phyloP scores from a whole-genome alignment of 805 yeast species.

The Wickerhamiella vanderwaltii region DNA sequence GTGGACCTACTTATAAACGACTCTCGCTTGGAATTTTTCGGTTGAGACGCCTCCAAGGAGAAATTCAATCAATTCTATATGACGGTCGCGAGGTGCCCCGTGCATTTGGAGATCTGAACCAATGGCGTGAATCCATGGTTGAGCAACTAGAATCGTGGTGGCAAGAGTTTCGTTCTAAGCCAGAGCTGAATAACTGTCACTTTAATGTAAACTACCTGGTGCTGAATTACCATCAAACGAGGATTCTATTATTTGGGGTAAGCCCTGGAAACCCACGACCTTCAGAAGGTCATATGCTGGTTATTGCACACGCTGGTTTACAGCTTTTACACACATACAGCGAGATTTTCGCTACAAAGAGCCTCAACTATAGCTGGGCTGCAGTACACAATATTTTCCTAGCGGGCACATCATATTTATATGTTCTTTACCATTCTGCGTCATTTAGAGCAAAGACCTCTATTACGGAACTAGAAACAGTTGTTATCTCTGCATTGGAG shows the following conservation, averaged over 20 bases:
- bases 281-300: conserved; percentile 40
- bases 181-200: conserved; percentile 54
- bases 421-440: conserved; percentile 60
- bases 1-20: conserved; percentile 49
- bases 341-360: conserved; percentile 41
- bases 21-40: conserved; percentile 56
- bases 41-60: conserved; percentile 64
- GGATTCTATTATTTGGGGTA: conserved; percentile 60
- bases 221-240: conserved; percentile 65
- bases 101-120: conserved; percentile 37
- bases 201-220: conserved; percentile 60
- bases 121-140: conserved; percentile 51
- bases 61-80: conserved; percentile 58
- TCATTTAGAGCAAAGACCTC: conserved; percentile 37
- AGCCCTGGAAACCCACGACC: conserved; percentile 56
- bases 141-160: conserved; percentile 53
- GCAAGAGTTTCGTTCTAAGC: conserved; percentile 41
- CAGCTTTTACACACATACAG: conserved; percentile 54
- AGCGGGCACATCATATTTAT: conserved; percentile 79
- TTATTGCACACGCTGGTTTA: conserved; percentile 50
- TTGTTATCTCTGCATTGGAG: conserved; percentile 12
- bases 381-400: conserved; percentile 79
- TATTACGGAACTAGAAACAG: conserved; percentile 20
- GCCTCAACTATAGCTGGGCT: conserved; percentile 82
- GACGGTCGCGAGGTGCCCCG: conserved; percentile 65